Base-by-base conservation (phyloP, 1,284 basidiomycete genomes). In the Spongispora temasekensis region DNA sequence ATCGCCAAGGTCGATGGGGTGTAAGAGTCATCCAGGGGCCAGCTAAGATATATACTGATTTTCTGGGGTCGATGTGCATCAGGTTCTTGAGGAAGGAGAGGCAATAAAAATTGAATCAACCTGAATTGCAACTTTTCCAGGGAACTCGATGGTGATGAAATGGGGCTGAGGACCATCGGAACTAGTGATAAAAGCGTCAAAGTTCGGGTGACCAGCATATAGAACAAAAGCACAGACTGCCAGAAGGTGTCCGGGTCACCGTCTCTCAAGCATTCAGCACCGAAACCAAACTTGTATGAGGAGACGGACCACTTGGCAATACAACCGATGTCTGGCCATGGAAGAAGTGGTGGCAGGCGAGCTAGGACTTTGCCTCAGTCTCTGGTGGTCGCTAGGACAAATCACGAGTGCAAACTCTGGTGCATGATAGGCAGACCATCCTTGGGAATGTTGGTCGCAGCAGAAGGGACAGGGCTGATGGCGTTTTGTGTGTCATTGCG, bases 121-220 rank as follows among this genome's bases (percentile, higher is more conserved):
- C 75, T 96, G 93, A 30, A 99, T 88, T 9, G 90, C 87, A 21
- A 97, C 91, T 71, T 95, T 93, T 58, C 90, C 87, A 10, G 94
- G 89, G 73, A 99, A 99, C 71, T 97, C 93, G 58, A 98, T 83
- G 6, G 94, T 97, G 70, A 99, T 94, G 62, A 91, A 90, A 77
- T 99, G 97, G 2, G 97, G 97, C 71, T 98, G 97, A 0, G 94
- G 93, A 1, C 97, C 97, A 72, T 99, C 97, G 7, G 94, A 97
- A 74, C 97, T 98, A 73, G n/a, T n/a, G n/a, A n/a, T n/a, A n/a
- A n/a, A n/a, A n/a, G n/a, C n/a, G n/a, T n/a, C n/a, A n/a, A n/a
- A n/a, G n/a, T n/a, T n/a, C 7, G 32, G 57, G 31, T 25, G 48
- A 37, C 48, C 3, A 30, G 7, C 19, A 28, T 40, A 37, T 37